phyloP scores from a whole-genome alignment of 441 rosid species.

The Euphorbia schlechtendalii region DNA sequence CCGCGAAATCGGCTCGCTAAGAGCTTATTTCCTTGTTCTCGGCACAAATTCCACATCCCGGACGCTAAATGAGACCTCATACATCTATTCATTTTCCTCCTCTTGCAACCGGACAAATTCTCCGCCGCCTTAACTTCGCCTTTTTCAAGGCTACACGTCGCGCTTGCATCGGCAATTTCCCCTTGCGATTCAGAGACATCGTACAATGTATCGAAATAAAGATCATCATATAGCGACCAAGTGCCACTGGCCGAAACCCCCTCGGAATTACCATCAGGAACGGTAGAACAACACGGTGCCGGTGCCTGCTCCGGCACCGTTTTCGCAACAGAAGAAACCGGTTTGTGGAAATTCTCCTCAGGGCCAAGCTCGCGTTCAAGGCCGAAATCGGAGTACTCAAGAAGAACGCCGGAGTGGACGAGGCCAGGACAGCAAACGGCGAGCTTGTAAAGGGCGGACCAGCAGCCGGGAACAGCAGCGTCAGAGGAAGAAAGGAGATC shows the following conservation, averaged over 20 bases:
- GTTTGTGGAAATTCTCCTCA: slow-evolving; percentile 30
- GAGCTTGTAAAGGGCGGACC: slow-evolving; percentile 77
- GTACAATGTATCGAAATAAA: slow-evolving; percentile 64
- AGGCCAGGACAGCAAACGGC: slow-evolving; percentile 91
- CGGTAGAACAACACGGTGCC: slow-evolving; percentile 14
- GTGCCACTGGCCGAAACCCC: slow-evolving; percentile 23
- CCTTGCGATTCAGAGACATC: slow-evolving; percentile 40
- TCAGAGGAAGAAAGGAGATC: slow-evolving; percentile 40
- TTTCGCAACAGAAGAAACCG: slow-evolving; percentile 3
- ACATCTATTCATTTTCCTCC: slow-evolving; percentile 41
- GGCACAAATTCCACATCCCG: slow-evolving; percentile 64
- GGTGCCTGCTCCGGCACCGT: not conserved
- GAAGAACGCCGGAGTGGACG: slow-evolving; percentile 77
- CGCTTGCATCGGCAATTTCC: slow-evolving; percentile 5
- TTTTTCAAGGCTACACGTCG: slow-evolving; percentile 22
- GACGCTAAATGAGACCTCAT: slow-evolving; percentile 69
- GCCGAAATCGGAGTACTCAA: slow-evolving; percentile 92
- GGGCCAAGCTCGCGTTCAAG: slow-evolving; percentile 87
- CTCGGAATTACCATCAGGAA: slow-evolving; percentile 15
- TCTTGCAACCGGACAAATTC: slow-evolving; percentile 31
- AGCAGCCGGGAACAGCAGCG: slow-evolving; percentile 44
- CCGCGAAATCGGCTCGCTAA: slow-evolving; percentile 84
- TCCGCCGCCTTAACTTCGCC: slow-evolving; percentile 25
- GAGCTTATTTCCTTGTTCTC: slow-evolving; percentile 85
- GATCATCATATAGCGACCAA: slow-evolving; percentile 88